phyloP scores from a whole-genome alignment of 106 monocot species.

The Apostasia shenzhenica region DNA sequence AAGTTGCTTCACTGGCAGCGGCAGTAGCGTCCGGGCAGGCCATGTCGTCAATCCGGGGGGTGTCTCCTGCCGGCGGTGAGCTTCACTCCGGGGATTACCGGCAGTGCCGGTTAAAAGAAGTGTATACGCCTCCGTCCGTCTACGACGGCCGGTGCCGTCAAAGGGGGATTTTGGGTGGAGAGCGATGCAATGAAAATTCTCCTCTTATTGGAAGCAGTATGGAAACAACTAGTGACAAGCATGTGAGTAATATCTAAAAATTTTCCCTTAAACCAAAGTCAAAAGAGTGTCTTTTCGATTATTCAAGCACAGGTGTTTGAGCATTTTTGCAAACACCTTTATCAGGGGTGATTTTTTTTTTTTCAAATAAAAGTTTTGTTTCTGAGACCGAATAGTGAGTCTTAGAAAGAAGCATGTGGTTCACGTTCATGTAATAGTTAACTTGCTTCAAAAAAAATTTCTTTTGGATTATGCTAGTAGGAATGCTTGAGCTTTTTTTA shows the following conservation, averaged over 20 bases:
- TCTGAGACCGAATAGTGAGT: too few relatives aligned
- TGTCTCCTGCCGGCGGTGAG: slow-evolving; percentile 21
- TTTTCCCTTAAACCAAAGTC: not conserved
- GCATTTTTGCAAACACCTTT: too few relatives aligned
- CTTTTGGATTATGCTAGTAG: too few relatives aligned
- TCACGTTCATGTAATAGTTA: too few relatives aligned
- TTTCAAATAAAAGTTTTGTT: too few relatives aligned
- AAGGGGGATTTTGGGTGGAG: slow-evolving; percentile 11
- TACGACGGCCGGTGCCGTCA: slow-evolving; percentile 12
- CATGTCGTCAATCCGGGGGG: slow-evolving; percentile 25
- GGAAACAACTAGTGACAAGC: slow-evolving; percentile 40
- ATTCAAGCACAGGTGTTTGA: too few relatives aligned
- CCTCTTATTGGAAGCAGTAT: slow-evolving; percentile 29
- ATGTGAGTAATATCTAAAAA: slow-evolving; percentile 21
- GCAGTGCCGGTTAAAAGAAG: slow-evolving; percentile 42
- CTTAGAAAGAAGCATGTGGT: too few relatives aligned
- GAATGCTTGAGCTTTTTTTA: too few relatives aligned
- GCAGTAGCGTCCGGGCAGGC: slow-evolving; percentile 12
- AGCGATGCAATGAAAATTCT: slow-evolving; percentile 15
- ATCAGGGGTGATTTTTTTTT: too few relatives aligned
- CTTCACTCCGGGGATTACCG: slow-evolving; percentile 13
- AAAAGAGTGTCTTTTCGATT: too few relatives aligned
- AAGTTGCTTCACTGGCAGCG: slow-evolving; percentile 16
- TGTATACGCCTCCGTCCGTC: slow-evolving; percentile 33
- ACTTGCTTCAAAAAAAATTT: too few relatives aligned